A percentile compares a stretch with the other conserved stretches of the same genome.
These are phyloP conservation scores for Mycena floridula DNA, from an alignment of 768 basidiomycete genomes.

Conservation along the genomic window DNA sequence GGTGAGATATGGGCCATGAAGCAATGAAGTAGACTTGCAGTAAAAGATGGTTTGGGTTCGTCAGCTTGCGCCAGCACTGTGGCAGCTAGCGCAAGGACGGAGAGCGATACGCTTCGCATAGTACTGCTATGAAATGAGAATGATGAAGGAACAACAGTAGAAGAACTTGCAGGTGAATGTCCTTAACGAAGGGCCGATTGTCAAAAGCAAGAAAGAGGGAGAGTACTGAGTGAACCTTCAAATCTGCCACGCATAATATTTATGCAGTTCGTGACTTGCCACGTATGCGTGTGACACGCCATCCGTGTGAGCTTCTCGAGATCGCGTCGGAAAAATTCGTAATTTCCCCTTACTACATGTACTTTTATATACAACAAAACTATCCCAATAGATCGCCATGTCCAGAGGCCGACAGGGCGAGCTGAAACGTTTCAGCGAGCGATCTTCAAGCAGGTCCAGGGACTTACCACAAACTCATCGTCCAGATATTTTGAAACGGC, in stretches of 20 bases:
- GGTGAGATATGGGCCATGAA: constrained; percentile 7
- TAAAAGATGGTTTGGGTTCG: constrained; percentile 62
- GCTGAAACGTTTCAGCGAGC: constrained; percentile 34
- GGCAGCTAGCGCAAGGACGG: constrained; percentile 62
- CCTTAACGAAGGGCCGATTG: too few species aligned
- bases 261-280: too few species aligned
- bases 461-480: constrained; percentile 88
- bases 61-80: constrained; percentile 56
- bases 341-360: too few species aligned
- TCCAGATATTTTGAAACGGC: constrained; percentile 96
- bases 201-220: constrained; percentile 29
- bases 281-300: too few species aligned
- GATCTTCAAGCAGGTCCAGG: constrained; percentile 3
- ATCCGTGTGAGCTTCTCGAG: too few species aligned
- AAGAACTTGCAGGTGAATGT: constrained; percentile 13
- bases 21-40: constrained; percentile 34
- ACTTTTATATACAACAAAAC: background rate
- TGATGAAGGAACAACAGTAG: constrained; percentile 25
- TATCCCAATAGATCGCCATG: constrained; percentile 85
- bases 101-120: constrained; percentile 89
- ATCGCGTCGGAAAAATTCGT: too few species aligned
- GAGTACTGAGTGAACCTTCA: constrained; percentile 9
- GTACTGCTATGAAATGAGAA: constrained; percentile 63
- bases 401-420: constrained; percentile 92
- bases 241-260: background rate